Conservation (phyloP, 306 rosid species). For the Vigna mungo region DNA sequence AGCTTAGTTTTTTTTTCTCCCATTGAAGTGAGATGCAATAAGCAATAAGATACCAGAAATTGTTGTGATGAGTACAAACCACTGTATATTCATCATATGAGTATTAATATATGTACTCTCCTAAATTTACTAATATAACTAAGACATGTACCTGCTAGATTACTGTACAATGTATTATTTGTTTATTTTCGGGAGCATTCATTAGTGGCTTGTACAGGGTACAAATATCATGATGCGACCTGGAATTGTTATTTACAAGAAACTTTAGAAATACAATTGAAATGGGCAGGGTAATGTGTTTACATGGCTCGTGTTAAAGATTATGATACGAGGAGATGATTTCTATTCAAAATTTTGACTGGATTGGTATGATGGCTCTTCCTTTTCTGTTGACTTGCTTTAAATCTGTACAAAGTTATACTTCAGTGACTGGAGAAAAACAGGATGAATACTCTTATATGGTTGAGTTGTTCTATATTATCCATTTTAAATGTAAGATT, state of each 20-base stretch:
- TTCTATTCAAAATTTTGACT: constrained; percentile 28
- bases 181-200: constrained; percentile 16
- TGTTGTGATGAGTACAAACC: constrained; percentile 11
- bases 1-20: neutral
- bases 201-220: constrained; percentile 22
- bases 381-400: constrained; percentile 30
- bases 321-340: constrained; percentile 30
- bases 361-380: constrained; percentile 29
- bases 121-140: neutral
- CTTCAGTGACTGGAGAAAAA: constrained; percentile 36
- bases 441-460: constrained; percentile 31
- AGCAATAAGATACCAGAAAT: neutral
- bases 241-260: constrained; percentile 26
- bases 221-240: constrained; percentile 15
- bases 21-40: neutral
- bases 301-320: constrained; percentile 16
- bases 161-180: constrained; percentile 4
- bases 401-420: neutral
- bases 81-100: constrained; percentile 22
- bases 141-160: neutral
- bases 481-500: constrained; percentile 26
- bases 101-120: neutral
- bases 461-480: constrained; percentile 14
- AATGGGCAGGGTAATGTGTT: constrained; percentile 33
- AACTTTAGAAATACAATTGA: constrained; percentile 25